A percentile compares a stretch with the other conserved stretches of the same genome.
phyloP scores from a whole-genome alignment of 2,329 filamentous ascomycete species.

The Hymenoscyphus fraxineus region DNA sequence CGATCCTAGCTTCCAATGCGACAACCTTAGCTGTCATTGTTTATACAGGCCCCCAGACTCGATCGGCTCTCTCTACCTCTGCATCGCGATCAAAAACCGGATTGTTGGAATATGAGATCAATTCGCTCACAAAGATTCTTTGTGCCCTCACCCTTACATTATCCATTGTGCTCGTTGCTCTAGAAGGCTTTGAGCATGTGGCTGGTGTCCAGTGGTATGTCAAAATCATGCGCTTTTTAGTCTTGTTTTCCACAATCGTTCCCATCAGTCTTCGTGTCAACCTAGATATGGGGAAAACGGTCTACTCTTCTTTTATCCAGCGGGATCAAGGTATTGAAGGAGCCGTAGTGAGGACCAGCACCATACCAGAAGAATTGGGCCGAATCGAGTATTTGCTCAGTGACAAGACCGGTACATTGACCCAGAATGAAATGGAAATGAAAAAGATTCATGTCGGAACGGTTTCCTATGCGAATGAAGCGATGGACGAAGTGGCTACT shows the following conservation, averaged over 20 bases:
- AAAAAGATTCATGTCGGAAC: slow-evolving; percentile 98
- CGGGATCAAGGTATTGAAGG: slow-evolving; percentile 84
- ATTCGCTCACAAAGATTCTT: slow-evolving; percentile 92
- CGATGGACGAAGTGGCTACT: slow-evolving; percentile 91
- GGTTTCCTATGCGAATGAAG: slow-evolving; percentile 95
- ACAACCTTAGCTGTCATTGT: slow-evolving; percentile 85
- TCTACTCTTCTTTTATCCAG: slow-evolving; percentile 95
- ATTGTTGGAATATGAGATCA: slow-evolving; percentile 92
- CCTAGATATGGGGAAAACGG: slow-evolving; percentile 92
- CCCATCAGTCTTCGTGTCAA: slow-evolving; percentile 96
- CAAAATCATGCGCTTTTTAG: slow-evolving; percentile 95
- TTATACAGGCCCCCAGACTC: slow-evolving; percentile 91
- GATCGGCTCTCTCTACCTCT: slow-evolving; percentile 88
- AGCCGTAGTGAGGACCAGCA: slow-evolving; percentile 92
- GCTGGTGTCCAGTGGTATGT: slow-evolving; percentile 80
- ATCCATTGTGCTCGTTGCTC: slow-evolving; percentile 81
- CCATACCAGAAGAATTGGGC: slow-evolving; percentile 93
- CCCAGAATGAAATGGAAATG: slow-evolving; percentile 98
- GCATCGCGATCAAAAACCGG: slow-evolving; percentile 92
- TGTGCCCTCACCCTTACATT: slow-evolving; percentile 83
- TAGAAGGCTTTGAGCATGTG: slow-evolving; percentile 73
- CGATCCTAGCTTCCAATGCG: slow-evolving; percentile 89
- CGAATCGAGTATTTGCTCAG: slow-evolving; percentile 94
- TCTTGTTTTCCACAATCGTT: slow-evolving; percentile 98
- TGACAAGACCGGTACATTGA: slow-evolving; percentile 97